Conservation (phyloP, 352 stramenopile genomes). For the Plasmopara halstedii region DNA sequence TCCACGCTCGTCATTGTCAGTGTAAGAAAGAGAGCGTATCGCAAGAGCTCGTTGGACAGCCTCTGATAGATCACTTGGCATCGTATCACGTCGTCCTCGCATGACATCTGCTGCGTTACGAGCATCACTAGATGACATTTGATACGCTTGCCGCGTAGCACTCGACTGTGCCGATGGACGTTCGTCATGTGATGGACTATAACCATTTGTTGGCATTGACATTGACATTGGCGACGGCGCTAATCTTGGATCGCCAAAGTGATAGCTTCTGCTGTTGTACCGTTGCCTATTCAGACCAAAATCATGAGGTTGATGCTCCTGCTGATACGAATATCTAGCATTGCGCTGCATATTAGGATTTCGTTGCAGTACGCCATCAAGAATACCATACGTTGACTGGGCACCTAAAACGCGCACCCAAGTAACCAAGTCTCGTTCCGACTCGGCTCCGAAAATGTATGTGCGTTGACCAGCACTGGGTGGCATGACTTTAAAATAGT, state of each 20-base stretch:
- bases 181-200: constrained; percentile 13
- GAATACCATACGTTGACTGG: constrained; percentile 39
- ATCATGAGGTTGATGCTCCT: constrained; percentile 5
- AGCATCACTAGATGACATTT: constrained; percentile 14
- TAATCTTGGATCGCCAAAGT: constrained; percentile 12
- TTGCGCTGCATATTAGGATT: constrained; percentile 13
- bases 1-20: constrained; percentile 19
- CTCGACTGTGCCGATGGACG: constrained; percentile 11
- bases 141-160: constrained; percentile 22
- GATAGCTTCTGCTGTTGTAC: constrained; percentile 4
- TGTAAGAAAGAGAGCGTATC: constrained; percentile 21
- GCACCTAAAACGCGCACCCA: constrained; percentile 58
- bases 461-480: constrained; percentile 45
- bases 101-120: background rate
- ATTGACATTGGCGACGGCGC: constrained; percentile 15
- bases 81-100: constrained; percentile 14
- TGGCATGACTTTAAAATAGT: constrained; percentile 70
- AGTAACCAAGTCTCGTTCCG: constrained; percentile 53
- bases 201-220: constrained; percentile 9
- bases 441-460: constrained; percentile 69
- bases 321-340: constrained; percentile 29
- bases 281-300: constrained; percentile 7
- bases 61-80: constrained; percentile 11
- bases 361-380: constrained; percentile 11
- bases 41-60: constrained; percentile 10